A percentile compares a stretch with the other conserved stretches of the same genome.
Conservation (phyloP, 257 asterid species). For the Datura wrightii region DNA sequence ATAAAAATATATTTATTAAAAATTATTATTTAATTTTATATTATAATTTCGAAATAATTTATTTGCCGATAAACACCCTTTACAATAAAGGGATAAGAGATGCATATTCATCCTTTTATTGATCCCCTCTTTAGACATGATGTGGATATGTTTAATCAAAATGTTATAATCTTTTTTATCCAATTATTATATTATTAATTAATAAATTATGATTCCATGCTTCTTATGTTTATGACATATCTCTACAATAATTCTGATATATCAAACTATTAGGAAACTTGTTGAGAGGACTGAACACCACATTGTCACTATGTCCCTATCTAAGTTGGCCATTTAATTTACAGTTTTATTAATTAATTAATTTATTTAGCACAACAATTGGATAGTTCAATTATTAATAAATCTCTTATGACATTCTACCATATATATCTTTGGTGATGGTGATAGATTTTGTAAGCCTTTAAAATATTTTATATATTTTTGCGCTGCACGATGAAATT, state of each 20-base stretch:
- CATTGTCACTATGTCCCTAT: background rate
- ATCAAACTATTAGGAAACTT: background rate
- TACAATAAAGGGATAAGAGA: background rate
- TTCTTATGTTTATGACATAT: slow-evolving; percentile 2
- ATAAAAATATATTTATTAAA: background rate
- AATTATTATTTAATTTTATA: background rate
- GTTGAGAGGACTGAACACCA: slow-evolving; percentile 21
- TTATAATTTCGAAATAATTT: background rate
- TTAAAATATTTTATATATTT: slow-evolving; percentile 6
- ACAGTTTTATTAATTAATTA: background rate
- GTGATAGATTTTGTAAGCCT: background rate
- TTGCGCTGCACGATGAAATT: slow-evolving; percentile 27
- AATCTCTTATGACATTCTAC: background rate
- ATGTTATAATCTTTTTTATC: background rate
- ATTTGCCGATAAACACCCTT: background rate
- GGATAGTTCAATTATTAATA: background rate
- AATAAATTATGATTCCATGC: slow-evolving; percentile 12
- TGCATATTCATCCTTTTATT: background rate
- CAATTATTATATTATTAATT: background rate
- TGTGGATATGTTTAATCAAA: slow-evolving; percentile 1
- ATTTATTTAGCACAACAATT: background rate
- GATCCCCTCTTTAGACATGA: background rate
- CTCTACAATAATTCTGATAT: background rate
- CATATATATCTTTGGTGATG: slow-evolving; percentile 23
- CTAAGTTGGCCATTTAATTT: background rate